Evolutionary conservation across 148 eudicot genomes (phyloP).

Genomic region (Silene conica): DNA sequence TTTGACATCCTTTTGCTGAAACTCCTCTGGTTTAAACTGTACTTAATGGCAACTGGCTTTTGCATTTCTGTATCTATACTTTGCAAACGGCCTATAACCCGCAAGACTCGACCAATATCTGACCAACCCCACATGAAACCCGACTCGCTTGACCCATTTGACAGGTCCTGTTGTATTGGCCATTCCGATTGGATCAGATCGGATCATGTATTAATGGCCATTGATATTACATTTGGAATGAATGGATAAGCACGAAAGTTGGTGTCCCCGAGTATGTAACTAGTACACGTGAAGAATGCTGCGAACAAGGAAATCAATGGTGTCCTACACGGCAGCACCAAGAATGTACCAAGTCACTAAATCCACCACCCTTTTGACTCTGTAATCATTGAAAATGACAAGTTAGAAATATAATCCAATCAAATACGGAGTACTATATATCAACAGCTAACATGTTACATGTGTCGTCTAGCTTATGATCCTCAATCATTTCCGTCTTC

Average conservation of each 20-base stretch:
- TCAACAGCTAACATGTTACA: background rate
- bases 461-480: background rate
- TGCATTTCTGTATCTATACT: too few relatives aligned
- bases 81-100: too few relatives aligned
- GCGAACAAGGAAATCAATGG: background rate
- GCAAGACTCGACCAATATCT: too few relatives aligned
- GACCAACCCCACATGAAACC: too few relatives aligned
- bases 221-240: background rate
- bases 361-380: background rate
- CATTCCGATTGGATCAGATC: too few relatives aligned
- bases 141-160: too few relatives aligned
- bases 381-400: background rate
- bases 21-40: too few relatives aligned
- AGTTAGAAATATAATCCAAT: background rate
- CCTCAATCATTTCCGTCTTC: too few relatives aligned
- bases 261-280: background rate
- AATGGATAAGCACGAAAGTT: background rate
- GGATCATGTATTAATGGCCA: too few relatives aligned
- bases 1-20: too few relatives aligned
- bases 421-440: too few relatives aligned
- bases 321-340: background rate
- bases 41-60: too few relatives aligned
- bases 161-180: background rate
- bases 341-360: background rate
- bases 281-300: background rate